Conservation (phyloP, 2,329 filamentous ascomycete genomes). For the Ceratocystis harringtonii region DNA sequence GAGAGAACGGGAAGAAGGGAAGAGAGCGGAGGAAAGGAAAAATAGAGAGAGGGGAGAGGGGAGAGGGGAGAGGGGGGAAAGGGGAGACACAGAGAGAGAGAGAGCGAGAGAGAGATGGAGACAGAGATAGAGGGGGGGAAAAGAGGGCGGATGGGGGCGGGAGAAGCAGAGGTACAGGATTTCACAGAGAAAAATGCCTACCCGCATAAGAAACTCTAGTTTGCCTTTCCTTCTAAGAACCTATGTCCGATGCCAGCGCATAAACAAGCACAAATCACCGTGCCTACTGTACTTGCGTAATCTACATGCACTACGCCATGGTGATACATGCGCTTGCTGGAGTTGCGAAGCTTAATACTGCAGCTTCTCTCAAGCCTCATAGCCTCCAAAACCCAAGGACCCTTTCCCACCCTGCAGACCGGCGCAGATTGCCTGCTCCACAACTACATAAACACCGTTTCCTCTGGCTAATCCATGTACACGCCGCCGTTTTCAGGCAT, state of each 20-base stretch:
- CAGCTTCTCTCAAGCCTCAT: too few relatives aligned
- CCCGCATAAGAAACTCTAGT: not conserved
- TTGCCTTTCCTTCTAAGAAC: not conserved
- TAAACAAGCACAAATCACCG: too few relatives aligned
- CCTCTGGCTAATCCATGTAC: not conserved
- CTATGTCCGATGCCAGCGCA: too few relatives aligned
- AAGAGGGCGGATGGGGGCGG: not conserved
- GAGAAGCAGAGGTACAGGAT: not conserved
- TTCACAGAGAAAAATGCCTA: too few relatives aligned
- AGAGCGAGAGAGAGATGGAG: not conserved
- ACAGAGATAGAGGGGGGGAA: not conserved
- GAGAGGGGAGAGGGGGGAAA: not conserved
- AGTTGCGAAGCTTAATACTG: too few relatives aligned
- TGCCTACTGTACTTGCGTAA: too few relatives aligned
- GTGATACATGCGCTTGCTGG: too few relatives aligned
- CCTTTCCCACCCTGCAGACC: not conserved
- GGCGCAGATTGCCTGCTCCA: not conserved
- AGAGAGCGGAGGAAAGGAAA: not conserved
- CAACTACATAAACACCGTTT: not conserved
- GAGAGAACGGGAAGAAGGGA: too few relatives aligned
- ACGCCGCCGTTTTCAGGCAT: not conserved
- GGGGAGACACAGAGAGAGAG: not conserved
- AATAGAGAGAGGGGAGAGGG: not conserved
- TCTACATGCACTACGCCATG: too few relatives aligned
- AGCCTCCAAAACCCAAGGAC: not conserved